Evolutionary conservation across 2,329 filamentous ascomycete genomes (phyloP).

Genomic region (Beauveria varroae): DNA sequence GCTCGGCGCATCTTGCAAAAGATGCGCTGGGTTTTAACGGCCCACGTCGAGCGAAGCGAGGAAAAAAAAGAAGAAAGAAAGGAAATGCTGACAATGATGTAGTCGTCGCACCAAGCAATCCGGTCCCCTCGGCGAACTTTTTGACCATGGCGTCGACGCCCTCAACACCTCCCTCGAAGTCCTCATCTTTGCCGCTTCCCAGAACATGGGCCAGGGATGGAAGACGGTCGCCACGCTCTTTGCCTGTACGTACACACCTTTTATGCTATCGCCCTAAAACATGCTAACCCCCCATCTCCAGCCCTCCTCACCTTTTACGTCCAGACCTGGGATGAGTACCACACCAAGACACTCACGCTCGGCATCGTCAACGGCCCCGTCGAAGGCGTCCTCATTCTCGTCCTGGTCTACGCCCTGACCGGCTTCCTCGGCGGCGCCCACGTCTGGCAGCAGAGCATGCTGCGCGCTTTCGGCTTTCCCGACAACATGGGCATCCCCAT

Average conservation of each 20-base stretch:
- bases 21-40: neutral
- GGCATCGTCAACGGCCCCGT: constrained; percentile 91
- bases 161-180: constrained; percentile 94
- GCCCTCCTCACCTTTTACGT: constrained; percentile 94
- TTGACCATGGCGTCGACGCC: constrained; percentile 95
- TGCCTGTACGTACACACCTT: constrained; percentile 53
- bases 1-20: neutral
- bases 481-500: constrained; percentile 57
- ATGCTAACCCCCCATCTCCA: constrained; percentile 26
- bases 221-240: constrained; percentile 77
- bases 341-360: constrained; percentile 90
- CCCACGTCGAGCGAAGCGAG: constrained; percentile 6
- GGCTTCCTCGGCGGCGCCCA: constrained; percentile 79
- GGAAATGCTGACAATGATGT: neutral
- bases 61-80: neutral
- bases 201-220: constrained; percentile 93
- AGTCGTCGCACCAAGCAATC: constrained; percentile 85
- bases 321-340: constrained; percentile 98
- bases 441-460: constrained; percentile 85
- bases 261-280: neutral
- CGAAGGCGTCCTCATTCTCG: constrained; percentile 82
- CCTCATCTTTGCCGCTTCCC: constrained; percentile 81
- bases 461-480: constrained; percentile 63
- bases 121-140: constrained; percentile 89
- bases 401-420: constrained; percentile 74